These are phyloP conservation scores for Ceratocystis cacaofunesta DNA, from an alignment of 2,329 filamentous ascomycete species.

Conservation along the genomic window DNA sequence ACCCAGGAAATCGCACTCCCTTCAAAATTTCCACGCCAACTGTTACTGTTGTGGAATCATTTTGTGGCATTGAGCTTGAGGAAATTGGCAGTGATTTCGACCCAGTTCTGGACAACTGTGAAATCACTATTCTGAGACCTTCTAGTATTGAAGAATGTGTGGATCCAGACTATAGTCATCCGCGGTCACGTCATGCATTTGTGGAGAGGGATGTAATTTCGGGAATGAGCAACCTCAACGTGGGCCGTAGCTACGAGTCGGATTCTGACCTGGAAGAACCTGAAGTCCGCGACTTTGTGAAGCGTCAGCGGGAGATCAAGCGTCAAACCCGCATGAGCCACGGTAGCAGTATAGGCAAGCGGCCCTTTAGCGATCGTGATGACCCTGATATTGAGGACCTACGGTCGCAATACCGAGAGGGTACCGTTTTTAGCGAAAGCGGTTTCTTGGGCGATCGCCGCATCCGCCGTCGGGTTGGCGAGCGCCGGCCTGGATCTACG, in stretches of 20 bases:
- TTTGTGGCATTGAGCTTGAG: background rate
- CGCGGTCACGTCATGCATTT: constrained; percentile 25
- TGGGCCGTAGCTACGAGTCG: constrained; percentile 27
- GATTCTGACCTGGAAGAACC: constrained; percentile 38
- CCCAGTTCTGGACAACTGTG: background rate
- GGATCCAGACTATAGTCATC: constrained; percentile 28
- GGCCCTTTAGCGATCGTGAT: constrained; percentile 39
- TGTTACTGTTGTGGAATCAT: constrained; percentile 1
- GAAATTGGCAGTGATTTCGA: background rate
- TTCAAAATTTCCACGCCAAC: background rate
- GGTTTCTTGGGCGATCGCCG: constrained; percentile 30
- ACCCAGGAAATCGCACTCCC: background rate
- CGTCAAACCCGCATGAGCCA: constrained; percentile 34
- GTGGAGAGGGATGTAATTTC: constrained; percentile 2
- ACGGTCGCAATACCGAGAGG: constrained; percentile 12
- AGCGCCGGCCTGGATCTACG: constrained; percentile 34
- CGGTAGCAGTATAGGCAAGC: constrained; percentile 40
- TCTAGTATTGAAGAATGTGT: constrained; percentile 26
- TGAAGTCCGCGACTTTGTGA: constrained; percentile 31
- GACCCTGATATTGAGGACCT: constrained; percentile 32
- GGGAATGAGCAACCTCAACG: constrained; percentile 22
- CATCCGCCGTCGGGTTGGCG: constrained; percentile 31
- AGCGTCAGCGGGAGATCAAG: constrained; percentile 28
- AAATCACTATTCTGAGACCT: constrained; percentile 6
- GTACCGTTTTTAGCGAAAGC: constrained; percentile 24